Base-by-base conservation (phyloP, 129 eudicot species). In the Solidago caesia region DNA sequence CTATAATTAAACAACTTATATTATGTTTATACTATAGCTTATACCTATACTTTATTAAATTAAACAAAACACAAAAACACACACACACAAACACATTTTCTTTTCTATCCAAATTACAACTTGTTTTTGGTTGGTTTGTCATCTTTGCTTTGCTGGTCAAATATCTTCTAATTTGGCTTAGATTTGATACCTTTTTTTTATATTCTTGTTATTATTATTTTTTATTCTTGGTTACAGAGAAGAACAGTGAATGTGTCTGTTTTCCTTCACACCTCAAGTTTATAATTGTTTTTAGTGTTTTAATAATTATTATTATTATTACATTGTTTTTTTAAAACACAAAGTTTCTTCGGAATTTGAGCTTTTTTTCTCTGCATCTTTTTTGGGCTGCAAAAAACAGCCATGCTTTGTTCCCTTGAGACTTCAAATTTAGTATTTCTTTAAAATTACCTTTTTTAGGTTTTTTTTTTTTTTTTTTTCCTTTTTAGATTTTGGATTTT, bases 331-430 rank as follows among this genome's bases (percentile, higher is more conserved):
- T 79, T 60, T 65, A 72, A 76, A 83, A 79, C 73, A 74, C 75
- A 81, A 71, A 74, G 68, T 43, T 77, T 57, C 73, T 69, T 88
- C 81, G 94, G 88, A 81, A 80, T 71, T 67, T 77, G 91, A 80
- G 87, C 83, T 82, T 80, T 82, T 69, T 33, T 33, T 33, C 39
- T 73, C 51, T 80, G 68, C 88, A 82, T 84, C 91, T 86, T 89
- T 89, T 86, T 83, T 82, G 90, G 80, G 78, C 87, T 81, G 82
- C 82, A 79, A 75, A 63, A 39, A 63, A 73, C 56, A 83, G 64
- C 90, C 93, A 85, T 84, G 91, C 92, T 79, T 27, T 90, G 96
- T 80, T 88, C 87, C 81, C 77, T 67, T 64, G 43, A 68, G 29
- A 79, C 27, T 56, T 15, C 57, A 67, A 47, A 5, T 15, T 21